A percentile compares a stretch with the other conserved stretches of the same genome.
Evolutionary conservation across 1,139 yeast genomes (phyloP).

Genomic region (Kodamaea sp.): DNA sequence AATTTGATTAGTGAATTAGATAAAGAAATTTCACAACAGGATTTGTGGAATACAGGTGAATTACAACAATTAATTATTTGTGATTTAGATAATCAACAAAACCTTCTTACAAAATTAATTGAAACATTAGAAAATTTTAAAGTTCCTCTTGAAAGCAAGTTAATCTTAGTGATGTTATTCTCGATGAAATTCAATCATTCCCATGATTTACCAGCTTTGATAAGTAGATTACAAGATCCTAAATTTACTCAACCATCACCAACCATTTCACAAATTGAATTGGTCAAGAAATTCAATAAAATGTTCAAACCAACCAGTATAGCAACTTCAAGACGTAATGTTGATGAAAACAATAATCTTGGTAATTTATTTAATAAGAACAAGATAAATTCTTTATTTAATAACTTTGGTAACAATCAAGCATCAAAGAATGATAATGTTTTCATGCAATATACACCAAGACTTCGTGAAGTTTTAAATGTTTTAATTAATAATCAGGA

Average conservation of each 20-base stretch:
- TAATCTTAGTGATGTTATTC: conserved; percentile 63
- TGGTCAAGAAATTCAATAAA: conserved; percentile 31
- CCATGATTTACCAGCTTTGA: conserved; percentile 23
- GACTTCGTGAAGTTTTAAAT: conserved; percentile 48
- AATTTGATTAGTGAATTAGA: conserved; percentile 84
- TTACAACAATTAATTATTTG: conserved; percentile 82
- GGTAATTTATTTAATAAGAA: conserved; percentile 27
- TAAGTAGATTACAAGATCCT: conserved; percentile 29
- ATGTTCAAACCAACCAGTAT: conserved; percentile 16
- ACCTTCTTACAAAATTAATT: conserved; percentile 24
- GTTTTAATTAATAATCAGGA: conserved; percentile 19
- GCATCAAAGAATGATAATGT: conserved; percentile 42
- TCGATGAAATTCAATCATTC: conserved; percentile 54
- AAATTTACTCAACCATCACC: conserved; percentile 27
- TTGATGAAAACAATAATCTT: conserved; percentile 15
- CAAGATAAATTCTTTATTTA: conserved; percentile 24
- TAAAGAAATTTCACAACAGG: conserved; percentile 53
- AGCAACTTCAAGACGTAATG: conserved; percentile 8
- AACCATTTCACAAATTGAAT: conserved; percentile 30
- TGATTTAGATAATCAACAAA: conserved; percentile 40
- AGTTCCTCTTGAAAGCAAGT: conserved; percentile 30
- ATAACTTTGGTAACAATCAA: conserved; percentile 19
- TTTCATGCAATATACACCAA: conserved; percentile 71
- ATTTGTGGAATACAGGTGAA: conserved; percentile 85
- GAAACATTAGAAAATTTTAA: conserved; percentile 24